phyloP scores from a whole-genome alignment of 2,329 filamentous ascomycete species.

The Cephalotrichum gorgonifer region DNA sequence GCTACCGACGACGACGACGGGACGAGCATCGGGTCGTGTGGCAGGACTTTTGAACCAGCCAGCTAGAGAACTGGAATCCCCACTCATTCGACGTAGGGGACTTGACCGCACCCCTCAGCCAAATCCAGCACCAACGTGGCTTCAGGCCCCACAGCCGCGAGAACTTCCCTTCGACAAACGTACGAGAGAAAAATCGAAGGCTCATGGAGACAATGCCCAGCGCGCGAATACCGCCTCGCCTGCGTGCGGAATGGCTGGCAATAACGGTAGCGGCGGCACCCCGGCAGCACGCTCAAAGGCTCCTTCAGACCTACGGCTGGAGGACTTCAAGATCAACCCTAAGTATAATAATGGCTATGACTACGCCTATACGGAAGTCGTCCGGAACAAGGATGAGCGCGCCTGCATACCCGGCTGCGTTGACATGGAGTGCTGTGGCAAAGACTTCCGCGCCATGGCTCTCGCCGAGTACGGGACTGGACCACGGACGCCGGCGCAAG shows the following conservation, averaged over 20 bases:
- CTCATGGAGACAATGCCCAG: background rate
- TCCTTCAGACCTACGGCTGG: constrained; percentile 44
- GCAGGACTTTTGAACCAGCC: constrained; percentile 21
- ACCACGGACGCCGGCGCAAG: constrained; percentile 22
- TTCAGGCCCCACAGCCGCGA: constrained; percentile 2
- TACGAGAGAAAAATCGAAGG: background rate
- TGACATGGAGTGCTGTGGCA: constrained; percentile 66
- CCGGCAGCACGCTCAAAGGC: constrained; percentile 19
- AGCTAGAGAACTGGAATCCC: constrained; percentile 12
- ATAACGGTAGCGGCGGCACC: background rate
- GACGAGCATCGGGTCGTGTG: constrained; percentile 17
- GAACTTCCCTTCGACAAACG: constrained; percentile 3
- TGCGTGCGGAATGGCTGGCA: background rate
- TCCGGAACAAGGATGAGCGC: constrained; percentile 60
- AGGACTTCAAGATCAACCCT: constrained; percentile 78
- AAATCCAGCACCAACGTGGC: background rate
- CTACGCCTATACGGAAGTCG: constrained; percentile 65
- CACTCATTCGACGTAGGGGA: constrained; percentile 9
- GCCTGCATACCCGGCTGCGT: constrained; percentile 65
- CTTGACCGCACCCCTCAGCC: background rate
- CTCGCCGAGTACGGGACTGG: constrained; percentile 32
- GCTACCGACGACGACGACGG: background rate
- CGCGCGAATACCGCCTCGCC: background rate
- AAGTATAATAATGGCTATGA: constrained; percentile 57
- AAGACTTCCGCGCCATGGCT: constrained; percentile 58